A percentile compares a stretch with the other conserved stretches of the same genome.
Conservation (phyloP, 257 asterid genomes). For the Vinca minor region DNA sequence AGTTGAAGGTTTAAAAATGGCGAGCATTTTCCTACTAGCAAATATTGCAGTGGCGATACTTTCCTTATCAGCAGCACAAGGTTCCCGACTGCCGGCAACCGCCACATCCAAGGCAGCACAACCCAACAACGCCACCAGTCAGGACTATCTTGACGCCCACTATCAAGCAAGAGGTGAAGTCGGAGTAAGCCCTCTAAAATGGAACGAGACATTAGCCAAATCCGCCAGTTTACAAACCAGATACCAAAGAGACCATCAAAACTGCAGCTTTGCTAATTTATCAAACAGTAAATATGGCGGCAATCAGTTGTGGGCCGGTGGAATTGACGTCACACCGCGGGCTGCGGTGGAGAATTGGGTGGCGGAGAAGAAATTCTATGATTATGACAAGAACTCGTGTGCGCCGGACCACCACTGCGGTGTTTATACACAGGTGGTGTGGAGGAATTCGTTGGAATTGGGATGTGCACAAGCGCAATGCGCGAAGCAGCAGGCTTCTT, state of each 20-base stretch:
- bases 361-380: slow-evolving; percentile 63
- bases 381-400: slow-evolving; percentile 56
- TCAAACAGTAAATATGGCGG: slow-evolving; percentile 53
- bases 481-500: slow-evolving; percentile 27
- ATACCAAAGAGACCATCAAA: slow-evolving; percentile 55
- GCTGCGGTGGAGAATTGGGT: slow-evolving; percentile 67
- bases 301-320: slow-evolving; percentile 72
- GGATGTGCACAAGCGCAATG: slow-evolving; percentile 77
- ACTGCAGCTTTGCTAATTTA: slow-evolving; percentile 64
- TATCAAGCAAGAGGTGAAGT: slow-evolving; percentile 66
- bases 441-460: slow-evolving; percentile 59
- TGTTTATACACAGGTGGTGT: slow-evolving; percentile 88
- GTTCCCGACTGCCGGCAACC: slow-evolving; percentile 29
- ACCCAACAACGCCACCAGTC: slow-evolving; percentile 20
- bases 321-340: slow-evolving; percentile 35
- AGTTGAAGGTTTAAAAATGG: no score
- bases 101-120: slow-evolving; percentile 13
- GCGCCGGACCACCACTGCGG: slow-evolving; percentile 50
- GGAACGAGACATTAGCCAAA: slow-evolving; percentile 61
- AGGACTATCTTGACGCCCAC: slow-evolving; percentile 57
- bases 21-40: no score
- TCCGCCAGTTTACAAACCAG: slow-evolving; percentile 57
- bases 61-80: no score
- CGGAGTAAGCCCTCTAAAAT: slow-evolving; percentile 57
- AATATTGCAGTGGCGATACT: no score